Conservation (phyloP, 495 filamentous ascomycete species). For the Podospora conica region DNA sequence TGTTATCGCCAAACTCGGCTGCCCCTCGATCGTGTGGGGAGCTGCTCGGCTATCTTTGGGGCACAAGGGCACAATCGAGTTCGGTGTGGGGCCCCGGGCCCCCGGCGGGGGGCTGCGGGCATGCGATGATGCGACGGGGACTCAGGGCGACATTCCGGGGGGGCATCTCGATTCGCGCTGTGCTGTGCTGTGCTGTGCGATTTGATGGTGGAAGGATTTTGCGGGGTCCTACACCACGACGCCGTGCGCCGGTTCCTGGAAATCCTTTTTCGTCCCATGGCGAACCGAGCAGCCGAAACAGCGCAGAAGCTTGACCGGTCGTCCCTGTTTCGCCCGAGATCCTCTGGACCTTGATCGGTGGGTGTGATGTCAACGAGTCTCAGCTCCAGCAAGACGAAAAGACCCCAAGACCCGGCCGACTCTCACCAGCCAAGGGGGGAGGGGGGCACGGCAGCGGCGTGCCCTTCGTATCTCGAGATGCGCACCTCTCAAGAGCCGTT, state of each 20-base stretch:
- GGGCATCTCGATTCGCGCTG: background rate
- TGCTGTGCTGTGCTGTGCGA: background rate
- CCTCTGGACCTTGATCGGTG: background rate
- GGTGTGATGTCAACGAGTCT: conserved; percentile 1
- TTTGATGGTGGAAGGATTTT: background rate
- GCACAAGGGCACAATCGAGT: background rate
- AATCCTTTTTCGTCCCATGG: conserved; percentile 2
- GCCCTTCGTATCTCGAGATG: conserved; percentile 6
- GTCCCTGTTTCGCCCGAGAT: background rate
- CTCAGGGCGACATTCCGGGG: conserved; percentile 4
- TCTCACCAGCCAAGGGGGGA: background rate
- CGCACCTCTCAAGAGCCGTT: background rate
- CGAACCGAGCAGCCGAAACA: background rate
- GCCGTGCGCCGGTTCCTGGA: conserved; percentile 7
- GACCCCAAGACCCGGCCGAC: background rate
- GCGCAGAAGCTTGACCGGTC: conserved; percentile 5
- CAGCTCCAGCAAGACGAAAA: background rate
- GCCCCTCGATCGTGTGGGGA: background rate
- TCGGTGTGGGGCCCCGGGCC: background rate
- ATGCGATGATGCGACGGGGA: background rate
- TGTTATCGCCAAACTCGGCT: conserved; percentile 5
- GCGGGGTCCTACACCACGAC: conserved; percentile 3
- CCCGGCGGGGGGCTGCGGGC: background rate
- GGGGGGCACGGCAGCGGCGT: background rate
- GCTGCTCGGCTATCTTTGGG: conserved; percentile 5